Evolutionary conservation across 495 filamentous ascomycete genomes (phyloP), one percentile per base, ranked within the genome.

Genomic region (Parathielavia appendiculata): DNA sequence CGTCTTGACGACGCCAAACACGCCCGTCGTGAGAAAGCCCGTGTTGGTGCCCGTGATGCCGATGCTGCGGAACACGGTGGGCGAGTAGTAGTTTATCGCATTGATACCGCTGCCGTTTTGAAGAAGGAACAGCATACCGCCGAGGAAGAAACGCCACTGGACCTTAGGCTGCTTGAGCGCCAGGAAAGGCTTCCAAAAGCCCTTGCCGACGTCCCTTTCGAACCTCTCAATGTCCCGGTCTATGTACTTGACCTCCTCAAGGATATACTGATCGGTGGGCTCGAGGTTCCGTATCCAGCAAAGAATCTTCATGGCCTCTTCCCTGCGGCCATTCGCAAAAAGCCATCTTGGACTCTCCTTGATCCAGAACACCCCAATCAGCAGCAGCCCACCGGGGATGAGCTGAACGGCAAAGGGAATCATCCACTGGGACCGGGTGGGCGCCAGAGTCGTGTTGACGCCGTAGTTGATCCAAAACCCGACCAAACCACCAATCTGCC

Each of bases 401-500:
- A 84, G 72, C 59, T 85, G 82, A 35, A 85, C 69, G 11, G 76
- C 80, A 48, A 84, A 83, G 5, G 82, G 72, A 57, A 85, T 77
- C 41, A 81, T 60, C 81, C 81, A 83, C 65, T 83, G 80, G 7
- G 67, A 71, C 49, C 72, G 71, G 30, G 63, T 73, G 9, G 75
- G 68, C 2, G 71, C 66, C 56, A 81, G 69, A 0, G 75, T 79
- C 46, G 71, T 68, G 39, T 66, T 71, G 48, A 82, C 70, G 40
- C 79, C 80, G 59, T 80, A 80, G 62, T 86, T 86, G 63, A 87
- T 86, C 83, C 83, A 87, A 63, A 88, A 89, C 4, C 86, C 86
- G n/a, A 86, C 79, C 23, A 90, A 71, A 14, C 85, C 85, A 47
- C 86, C 86, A 63, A 86, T 76, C 69, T 89, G 87, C 82, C 85